These are phyloP conservation scores for Spiromastix sp. DNA, from an alignment of 2,329 filamentous ascomycete genomes.

Conservation along the genomic window DNA sequence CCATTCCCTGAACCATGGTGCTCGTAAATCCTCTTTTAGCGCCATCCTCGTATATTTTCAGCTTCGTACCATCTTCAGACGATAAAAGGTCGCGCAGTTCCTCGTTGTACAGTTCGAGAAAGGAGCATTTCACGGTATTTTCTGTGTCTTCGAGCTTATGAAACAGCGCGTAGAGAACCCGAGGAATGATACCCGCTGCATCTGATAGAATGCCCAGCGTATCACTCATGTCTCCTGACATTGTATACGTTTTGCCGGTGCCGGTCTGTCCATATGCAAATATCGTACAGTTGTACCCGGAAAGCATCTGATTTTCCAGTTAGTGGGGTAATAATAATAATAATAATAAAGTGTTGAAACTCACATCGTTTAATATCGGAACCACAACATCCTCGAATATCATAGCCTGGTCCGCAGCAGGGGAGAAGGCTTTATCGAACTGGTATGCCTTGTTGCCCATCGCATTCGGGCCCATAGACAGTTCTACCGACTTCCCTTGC, in stretches of 20 bases:
- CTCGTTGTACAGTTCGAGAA: slow-evolving; percentile 98
- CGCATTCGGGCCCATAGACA: slow-evolving; percentile 87
- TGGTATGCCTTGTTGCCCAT: slow-evolving; percentile 93
- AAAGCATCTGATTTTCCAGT: slow-evolving; percentile 58
- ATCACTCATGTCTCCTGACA: slow-evolving; percentile 95
- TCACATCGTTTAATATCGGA: slow-evolving; percentile 84
- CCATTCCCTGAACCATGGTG: slow-evolving; percentile 94
- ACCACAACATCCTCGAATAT: slow-evolving; percentile 92
- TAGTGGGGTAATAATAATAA: not conserved
- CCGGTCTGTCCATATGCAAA: slow-evolving; percentile 98
- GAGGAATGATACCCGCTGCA: slow-evolving; percentile 87
- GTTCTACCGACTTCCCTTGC: slow-evolving; percentile 70
- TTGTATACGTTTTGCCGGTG: slow-evolving; percentile 97
- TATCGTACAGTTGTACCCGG: slow-evolving; percentile 95
- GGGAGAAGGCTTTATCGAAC: slow-evolving; percentile 95
- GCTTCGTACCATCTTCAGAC: slow-evolving; percentile 66
- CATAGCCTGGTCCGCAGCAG: slow-evolving; percentile 85
- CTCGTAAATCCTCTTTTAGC: slow-evolving; percentile 62
- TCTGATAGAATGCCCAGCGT: slow-evolving; percentile 78
- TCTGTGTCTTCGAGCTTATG: slow-evolving; percentile 74
- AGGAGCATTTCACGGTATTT: slow-evolving; percentile 90
- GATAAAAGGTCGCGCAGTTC: slow-evolving; percentile 85
- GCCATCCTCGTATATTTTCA: slow-evolving; percentile 88
- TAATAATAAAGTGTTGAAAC: slow-evolving; percentile 14
- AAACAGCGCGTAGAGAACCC: slow-evolving; percentile 80